Evolutionary conservation across 2,329 filamentous ascomycete genomes (phyloP).

Genomic region (Endothia cerciana): DNA sequence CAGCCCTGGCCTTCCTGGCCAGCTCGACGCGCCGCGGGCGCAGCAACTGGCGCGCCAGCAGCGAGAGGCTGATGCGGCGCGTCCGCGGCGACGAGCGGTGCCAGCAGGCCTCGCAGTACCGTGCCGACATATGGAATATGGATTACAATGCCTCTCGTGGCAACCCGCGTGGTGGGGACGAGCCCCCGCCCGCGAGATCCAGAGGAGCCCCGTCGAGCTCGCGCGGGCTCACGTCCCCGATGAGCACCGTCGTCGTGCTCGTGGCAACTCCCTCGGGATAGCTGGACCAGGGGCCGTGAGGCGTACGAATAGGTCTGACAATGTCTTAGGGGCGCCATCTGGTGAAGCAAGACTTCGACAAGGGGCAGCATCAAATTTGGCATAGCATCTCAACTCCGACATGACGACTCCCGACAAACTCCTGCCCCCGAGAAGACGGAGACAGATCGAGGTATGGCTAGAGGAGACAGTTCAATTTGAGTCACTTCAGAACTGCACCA

Average conservation of each 20-base stretch:
- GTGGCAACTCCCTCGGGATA: background rate
- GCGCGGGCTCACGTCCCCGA: background rate
- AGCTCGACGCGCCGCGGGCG: conserved; percentile 16
- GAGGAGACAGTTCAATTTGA: conserved; percentile 6
- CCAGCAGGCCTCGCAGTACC: background rate
- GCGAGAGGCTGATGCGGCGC: background rate
- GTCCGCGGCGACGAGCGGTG: conserved; percentile 4
- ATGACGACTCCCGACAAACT: conserved; percentile 10
- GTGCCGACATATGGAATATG: background rate
- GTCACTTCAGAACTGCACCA: conserved; percentile 13
- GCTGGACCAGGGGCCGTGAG: background rate
- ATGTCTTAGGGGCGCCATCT: background rate
- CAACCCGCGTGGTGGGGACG: background rate
- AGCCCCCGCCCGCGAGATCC: background rate
- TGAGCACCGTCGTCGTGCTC: background rate
- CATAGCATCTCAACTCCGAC: background rate
- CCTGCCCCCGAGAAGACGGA: conserved; percentile 16
- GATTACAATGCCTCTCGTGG: background rate
- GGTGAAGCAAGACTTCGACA: background rate
- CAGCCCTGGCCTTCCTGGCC: conserved; percentile 17
- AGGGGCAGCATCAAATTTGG: background rate
- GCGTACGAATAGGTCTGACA: background rate
- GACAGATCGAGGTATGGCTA: conserved; percentile 26
- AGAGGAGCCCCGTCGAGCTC: background rate
- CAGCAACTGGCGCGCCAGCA: conserved; percentile 2